Evolutionary conservation across 1,284 basidiomycete genomes (phyloP), one percentile per base, ranked within the genome.

Genomic region (Phellopilus nigrolimitatus): DNA sequence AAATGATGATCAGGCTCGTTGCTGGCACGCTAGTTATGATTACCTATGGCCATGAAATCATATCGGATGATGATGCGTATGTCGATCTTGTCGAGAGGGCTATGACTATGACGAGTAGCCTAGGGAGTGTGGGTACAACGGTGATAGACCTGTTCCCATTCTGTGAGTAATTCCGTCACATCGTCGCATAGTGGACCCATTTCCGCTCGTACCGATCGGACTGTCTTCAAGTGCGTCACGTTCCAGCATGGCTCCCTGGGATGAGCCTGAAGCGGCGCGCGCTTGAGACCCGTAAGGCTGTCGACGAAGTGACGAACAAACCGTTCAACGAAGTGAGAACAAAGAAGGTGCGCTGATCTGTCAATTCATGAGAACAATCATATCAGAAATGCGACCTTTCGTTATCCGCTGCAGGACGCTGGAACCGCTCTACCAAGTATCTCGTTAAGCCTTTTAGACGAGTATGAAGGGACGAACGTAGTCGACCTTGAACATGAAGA

Each of bases 171-270:
- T 24, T 47, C 17, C 17, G 8, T 10, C 15, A 19, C 15, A 19
- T 12, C 2, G 10, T 30, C 2, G 21, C 8, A 17, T 9, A n/a
- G 12, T 22, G 15, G 15, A 25, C n/a, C 31, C 17, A 9, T 46
- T 46, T 46, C 3, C 33, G 33, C 37, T 28, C n/a, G 27, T 45
- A 38, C 21, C 25, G 5, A 37, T 51, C n/a, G n/a, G n/a, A n/a
- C 6, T 13, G 22, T 10, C 31, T 27, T 1, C 1, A 21, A 53
- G 51, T 53, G 19, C 46, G 51, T n/a, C 41, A 48, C 33, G 10
- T 53, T 4, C 51, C 51, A 4, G 19, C 46, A 13, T 53, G 51
- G 46, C 22, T 53, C 8, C 51, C 51, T n/a, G 46, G 51, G 12
- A 44, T 49, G 31, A 31, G 39, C 17, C 24, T 53, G 6, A 53